A percentile compares a stretch with the other conserved stretches of the same genome.
Evolutionary conservation across 2,329 filamentous ascomycete species (phyloP).

Genomic region (Didymella pomorum): DNA sequence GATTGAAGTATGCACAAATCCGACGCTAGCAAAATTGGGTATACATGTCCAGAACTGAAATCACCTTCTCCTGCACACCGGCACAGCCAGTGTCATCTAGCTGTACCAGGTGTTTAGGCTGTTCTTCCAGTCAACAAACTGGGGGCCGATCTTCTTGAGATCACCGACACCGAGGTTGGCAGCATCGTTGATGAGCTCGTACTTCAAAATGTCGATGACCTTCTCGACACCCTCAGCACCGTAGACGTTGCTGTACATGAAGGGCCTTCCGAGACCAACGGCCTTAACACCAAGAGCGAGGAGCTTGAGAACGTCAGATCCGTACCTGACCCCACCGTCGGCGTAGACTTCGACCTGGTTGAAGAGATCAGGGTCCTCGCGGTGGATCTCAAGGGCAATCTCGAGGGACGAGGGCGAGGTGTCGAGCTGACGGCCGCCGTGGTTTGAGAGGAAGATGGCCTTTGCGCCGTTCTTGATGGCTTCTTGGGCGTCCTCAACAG

Average conservation of each 20-base stretch:
- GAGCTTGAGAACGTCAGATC: slow-evolving; percentile 50
- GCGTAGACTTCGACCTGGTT: slow-evolving; percentile 52
- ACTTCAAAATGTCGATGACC: slow-evolving; percentile 60
- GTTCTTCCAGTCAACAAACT: slow-evolving; percentile 36
- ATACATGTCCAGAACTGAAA: background rate
- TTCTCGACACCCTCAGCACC: slow-evolving; percentile 69
- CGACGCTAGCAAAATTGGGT: background rate
- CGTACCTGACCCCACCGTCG: slow-evolving; percentile 53
- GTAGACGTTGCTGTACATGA: slow-evolving; percentile 63
- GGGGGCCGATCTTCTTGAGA: slow-evolving; percentile 39
- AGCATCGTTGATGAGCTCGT: slow-evolving; percentile 55
- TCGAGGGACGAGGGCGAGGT: slow-evolving; percentile 73
- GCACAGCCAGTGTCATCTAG: slow-evolving; percentile 9
- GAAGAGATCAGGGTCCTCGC: slow-evolving; percentile 54
- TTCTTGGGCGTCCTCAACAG: slow-evolving; percentile 51
- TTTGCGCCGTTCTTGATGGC: slow-evolving; percentile 48
- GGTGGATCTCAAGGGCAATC: slow-evolving; percentile 78
- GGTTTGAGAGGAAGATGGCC: slow-evolving; percentile 54
- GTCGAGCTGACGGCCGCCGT: slow-evolving; percentile 54
- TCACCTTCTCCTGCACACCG: background rate
- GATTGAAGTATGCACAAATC: slow-evolving; percentile 5
- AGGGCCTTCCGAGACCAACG: slow-evolving; percentile 58
- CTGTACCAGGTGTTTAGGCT: slow-evolving; percentile 26
- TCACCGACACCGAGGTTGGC: slow-evolving; percentile 45
- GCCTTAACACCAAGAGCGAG: slow-evolving; percentile 51